phyloP scores from a whole-genome alignment of 257 asterid genomes.

The Lavandula angustifolia region DNA sequence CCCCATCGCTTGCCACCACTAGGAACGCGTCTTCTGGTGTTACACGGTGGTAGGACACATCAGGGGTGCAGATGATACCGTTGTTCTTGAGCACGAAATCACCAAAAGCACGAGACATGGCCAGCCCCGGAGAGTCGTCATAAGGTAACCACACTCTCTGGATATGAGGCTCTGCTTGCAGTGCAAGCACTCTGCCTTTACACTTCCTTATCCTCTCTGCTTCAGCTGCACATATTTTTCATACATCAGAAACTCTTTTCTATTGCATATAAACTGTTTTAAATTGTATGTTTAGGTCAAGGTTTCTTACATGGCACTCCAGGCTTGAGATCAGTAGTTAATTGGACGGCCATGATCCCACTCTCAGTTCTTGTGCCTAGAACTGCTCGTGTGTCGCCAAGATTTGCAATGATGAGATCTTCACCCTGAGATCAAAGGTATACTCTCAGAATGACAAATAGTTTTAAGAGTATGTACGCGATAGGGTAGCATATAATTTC shows the following conservation, averaged over 20 bases:
- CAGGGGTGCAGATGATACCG: constrained; percentile 72
- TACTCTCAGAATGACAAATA: background rate
- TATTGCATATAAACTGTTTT: background rate
- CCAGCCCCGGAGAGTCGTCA: constrained; percentile 78
- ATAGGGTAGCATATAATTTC: background rate
- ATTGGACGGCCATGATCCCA: constrained; percentile 57
- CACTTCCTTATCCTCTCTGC: constrained; percentile 75
- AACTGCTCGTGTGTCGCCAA: constrained; percentile 84
- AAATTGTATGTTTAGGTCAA: background rate
- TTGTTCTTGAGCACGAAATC: constrained; percentile 68
- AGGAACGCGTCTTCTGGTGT: constrained; percentile 64
- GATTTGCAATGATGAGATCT: constrained; percentile 69
- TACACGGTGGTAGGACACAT: constrained; percentile 53
- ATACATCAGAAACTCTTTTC: background rate
- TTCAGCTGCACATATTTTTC: constrained; percentile 49
- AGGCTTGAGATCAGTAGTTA: constrained; percentile 86
- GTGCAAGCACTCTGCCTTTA: constrained; percentile 69
- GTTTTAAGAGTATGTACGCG: background rate
- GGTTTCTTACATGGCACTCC: constrained; percentile 57
- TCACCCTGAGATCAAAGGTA: constrained; percentile 46
- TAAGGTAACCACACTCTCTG: constrained; percentile 80
- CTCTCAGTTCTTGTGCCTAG: constrained; percentile 57
- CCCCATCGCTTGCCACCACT: constrained; percentile 90
- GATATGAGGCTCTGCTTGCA: constrained; percentile 65
- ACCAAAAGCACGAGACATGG: constrained; percentile 87